phyloP scores from a whole-genome alignment of 768 basidiomycete species.

The Xerocomus brunneocitrinus region DNA sequence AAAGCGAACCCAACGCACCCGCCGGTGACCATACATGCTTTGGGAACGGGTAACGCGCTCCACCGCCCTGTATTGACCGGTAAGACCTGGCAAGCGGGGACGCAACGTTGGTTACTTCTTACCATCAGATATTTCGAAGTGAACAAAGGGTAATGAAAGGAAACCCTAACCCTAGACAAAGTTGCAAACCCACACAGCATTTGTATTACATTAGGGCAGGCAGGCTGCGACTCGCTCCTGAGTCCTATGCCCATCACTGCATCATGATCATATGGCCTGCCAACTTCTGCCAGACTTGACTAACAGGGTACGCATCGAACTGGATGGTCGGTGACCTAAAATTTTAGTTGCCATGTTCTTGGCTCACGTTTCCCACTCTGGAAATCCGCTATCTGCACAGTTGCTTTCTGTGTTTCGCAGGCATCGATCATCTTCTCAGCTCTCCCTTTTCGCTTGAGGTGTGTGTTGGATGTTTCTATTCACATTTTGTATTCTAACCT shows the following conservation, averaged over 20 bases:
- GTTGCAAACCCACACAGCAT: too few relatives aligned
- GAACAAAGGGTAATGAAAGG: neutral
- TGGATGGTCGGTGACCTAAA: too few relatives aligned
- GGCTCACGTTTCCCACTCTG: neutral
- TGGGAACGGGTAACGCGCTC: constrained; percentile 85
- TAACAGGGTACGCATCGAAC: too few relatives aligned
- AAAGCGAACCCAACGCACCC: constrained; percentile 41
- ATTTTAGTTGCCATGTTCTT: neutral
- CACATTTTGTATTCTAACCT: neutral
- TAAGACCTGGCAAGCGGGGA: neutral
- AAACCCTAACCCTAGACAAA: too few relatives aligned
- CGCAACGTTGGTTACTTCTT: neutral
- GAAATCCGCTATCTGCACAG: neutral
- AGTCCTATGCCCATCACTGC: too few relatives aligned
- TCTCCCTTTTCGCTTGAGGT: constrained; percentile 8
- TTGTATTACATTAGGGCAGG: too few relatives aligned
- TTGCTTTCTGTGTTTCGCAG: neutral
- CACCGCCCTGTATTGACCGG: constrained; percentile 58
- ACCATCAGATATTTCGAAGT: constrained; percentile 11
- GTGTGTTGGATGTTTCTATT: neutral
- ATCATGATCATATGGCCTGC: too few relatives aligned
- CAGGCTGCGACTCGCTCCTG: too few relatives aligned
- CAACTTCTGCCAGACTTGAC: too few relatives aligned
- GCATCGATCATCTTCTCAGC: neutral
- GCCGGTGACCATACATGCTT: constrained; percentile 95